Conservation (phyloP, 2,329 filamentous ascomycete species). For the Ascochyta viciae-villosae region DNA sequence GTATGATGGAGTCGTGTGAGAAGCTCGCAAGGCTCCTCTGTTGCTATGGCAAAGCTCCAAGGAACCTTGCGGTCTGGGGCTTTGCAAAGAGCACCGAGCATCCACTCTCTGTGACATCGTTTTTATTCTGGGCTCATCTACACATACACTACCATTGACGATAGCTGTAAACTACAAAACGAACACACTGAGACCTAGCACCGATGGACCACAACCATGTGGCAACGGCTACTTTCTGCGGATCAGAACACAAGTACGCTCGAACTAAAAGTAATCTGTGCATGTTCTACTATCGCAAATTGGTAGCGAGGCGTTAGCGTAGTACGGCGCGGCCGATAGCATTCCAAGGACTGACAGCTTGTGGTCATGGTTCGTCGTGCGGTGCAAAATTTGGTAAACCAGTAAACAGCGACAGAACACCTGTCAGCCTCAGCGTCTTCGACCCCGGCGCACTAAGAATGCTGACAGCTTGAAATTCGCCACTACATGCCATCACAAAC, state of each 20-base stretch:
- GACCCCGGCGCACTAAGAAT: not conserved
- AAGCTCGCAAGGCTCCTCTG: not conserved
- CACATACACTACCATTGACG: not conserved
- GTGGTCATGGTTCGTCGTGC: constrained; percentile 8
- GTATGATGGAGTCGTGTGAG: constrained; percentile 7
- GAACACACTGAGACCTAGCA: not conserved
- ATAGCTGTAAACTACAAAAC: not conserved
- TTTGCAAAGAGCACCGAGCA: not conserved
- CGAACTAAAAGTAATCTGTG: constrained; percentile 1
- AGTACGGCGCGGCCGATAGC: constrained; percentile 43
- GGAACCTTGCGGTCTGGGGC: not conserved
- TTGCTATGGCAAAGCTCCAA: not conserved
- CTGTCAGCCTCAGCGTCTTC: constrained; percentile 1
- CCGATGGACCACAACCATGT: constrained; percentile 6
- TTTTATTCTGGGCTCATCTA: not conserved
- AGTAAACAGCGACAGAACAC: not conserved
- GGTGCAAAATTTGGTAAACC: constrained; percentile 3
- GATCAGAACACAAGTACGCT: constrained; percentile 1
- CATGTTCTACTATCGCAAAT: constrained; percentile 1
- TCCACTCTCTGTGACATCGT: not conserved
- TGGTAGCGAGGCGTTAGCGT: constrained; percentile 44
- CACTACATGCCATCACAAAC: not conserved
- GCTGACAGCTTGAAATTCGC: not conserved
- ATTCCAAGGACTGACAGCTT: constrained; percentile 25
- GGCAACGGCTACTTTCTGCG: not conserved